phyloP scores from a whole-genome alignment of 352 stramenopile genomes.

The Pythium sp. region DNA sequence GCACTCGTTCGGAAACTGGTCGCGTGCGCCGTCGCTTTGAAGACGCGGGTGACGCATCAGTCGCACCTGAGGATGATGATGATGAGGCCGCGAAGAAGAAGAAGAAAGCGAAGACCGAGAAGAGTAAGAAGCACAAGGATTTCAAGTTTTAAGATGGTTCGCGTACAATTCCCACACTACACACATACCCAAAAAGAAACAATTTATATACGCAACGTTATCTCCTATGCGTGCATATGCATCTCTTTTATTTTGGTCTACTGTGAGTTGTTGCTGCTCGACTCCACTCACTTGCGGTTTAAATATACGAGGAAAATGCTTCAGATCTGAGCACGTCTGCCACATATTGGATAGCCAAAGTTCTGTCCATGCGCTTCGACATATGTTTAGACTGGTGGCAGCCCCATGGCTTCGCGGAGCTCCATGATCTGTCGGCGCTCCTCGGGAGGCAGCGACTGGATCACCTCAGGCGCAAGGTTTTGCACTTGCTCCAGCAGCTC shows the following conservation, averaged over 20 bases:
- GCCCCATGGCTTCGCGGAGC: conserved; percentile 71
- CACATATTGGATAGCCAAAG: neutral
- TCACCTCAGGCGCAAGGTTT: conserved; percentile 77
- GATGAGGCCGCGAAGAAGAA: conserved; percentile 63
- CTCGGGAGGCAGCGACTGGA: conserved; percentile 66
- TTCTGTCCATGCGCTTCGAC: neutral
- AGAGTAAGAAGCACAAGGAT: conserved; percentile 83
- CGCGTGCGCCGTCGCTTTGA: conserved; percentile 71
- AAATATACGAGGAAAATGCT: neutral
- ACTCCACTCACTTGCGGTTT: neutral
- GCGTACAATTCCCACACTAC: neutral
- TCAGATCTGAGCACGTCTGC: neutral
- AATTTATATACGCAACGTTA: neutral
- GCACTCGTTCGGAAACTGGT: conserved; percentile 43
- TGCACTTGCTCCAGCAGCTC: conserved; percentile 77
- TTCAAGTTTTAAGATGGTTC: conserved; percentile 71
- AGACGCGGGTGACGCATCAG: conserved; percentile 32
- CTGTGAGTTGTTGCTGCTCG: neutral
- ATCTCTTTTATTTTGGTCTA: neutral
- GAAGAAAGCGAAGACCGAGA: conserved; percentile 72
- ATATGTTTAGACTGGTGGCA: conserved; percentile 44
- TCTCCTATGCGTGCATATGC: neutral
- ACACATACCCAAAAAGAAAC: neutral
- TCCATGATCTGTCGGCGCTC: conserved; percentile 85
- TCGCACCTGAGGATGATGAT: conserved; percentile 39